Conservation (phyloP, 1,284 basidiomycete species). For the Thecaphora thlaspeos region DNA sequence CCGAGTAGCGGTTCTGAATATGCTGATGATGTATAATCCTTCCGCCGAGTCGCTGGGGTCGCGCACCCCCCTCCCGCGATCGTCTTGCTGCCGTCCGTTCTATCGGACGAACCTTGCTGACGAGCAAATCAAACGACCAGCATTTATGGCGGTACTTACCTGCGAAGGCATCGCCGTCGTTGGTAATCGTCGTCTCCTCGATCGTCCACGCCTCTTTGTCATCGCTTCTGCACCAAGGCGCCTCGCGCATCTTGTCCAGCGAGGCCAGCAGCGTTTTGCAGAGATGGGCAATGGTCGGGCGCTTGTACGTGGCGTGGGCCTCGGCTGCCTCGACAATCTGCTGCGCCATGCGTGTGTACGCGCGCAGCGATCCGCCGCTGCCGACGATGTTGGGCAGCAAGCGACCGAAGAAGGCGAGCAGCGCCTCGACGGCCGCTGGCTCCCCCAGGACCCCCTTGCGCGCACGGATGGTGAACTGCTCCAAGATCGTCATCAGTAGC, state of each 20-base stretch:
- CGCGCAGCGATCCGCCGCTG: slow-evolving; percentile 11
- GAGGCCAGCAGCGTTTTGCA: no score
- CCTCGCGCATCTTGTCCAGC: no score
- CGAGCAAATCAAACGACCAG: slow-evolving; percentile 1
- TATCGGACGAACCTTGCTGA: slow-evolving; percentile 16
- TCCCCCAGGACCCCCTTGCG: slow-evolving; percentile 27
- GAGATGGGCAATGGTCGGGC: neutral
- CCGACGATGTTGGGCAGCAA: slow-evolving; percentile 25
- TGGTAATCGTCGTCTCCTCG: no score
- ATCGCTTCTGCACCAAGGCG: no score
- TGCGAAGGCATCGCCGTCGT: no score
- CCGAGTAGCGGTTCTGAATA: slow-evolving; percentile 42
- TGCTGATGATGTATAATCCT: slow-evolving; percentile 29
- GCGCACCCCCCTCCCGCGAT: neutral
- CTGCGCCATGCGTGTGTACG: slow-evolving; percentile 9
- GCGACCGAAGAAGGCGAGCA: slow-evolving; percentile 28
- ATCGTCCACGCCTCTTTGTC: no score
- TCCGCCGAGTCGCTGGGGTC: slow-evolving; percentile 11
- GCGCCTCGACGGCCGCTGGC: slow-evolving; percentile 8
- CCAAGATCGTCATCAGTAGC: slow-evolving; percentile 30
- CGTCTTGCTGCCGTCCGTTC: neutral
- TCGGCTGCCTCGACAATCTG: slow-evolving; percentile 3
- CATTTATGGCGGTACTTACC: no score
- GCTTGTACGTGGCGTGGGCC: slow-evolving; percentile 3
- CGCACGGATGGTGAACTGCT: slow-evolving; percentile 40